phyloP scores from a whole-genome alignment of 2,329 filamentous ascomycete species.

The Apiospora malaysiana region DNA sequence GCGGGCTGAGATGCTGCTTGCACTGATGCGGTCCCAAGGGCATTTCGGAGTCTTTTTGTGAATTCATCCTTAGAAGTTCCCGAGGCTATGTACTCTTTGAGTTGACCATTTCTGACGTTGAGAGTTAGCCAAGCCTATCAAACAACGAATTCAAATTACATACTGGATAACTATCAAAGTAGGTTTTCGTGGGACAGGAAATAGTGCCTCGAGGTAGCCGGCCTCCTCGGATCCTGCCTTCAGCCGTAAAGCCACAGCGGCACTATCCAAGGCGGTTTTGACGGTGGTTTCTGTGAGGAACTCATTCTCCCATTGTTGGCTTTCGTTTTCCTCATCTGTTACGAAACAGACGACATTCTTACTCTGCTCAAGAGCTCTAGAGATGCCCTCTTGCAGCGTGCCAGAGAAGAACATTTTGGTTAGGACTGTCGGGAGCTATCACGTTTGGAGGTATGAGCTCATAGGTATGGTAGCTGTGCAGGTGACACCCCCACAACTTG shows the following conservation, averaged over 20 bases:
- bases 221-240: slow-evolving; percentile 79
- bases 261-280: slow-evolving; percentile 59
- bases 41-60: slow-evolving; percentile 56
- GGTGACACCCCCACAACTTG: not conserved
- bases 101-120: slow-evolving; percentile 64
- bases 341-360: slow-evolving; percentile 89
- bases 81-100: slow-evolving; percentile 76
- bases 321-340: slow-evolving; percentile 74
- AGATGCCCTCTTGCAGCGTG: slow-evolving; percentile 80
- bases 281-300: slow-evolving; percentile 66
- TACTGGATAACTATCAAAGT: slow-evolving; percentile 80
- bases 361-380: slow-evolving; percentile 72
- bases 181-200: slow-evolving; percentile 78
- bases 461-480: not conserved
- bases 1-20: not conserved
- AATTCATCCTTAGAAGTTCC: slow-evolving; percentile 72
- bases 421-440: not conserved
- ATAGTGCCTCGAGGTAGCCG: slow-evolving; percentile 80
- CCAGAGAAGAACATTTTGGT: slow-evolving; percentile 81
- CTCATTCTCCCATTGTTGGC: slow-evolving; percentile 73
- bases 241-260: slow-evolving; percentile 74
- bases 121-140: slow-evolving; percentile 15
- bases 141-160: slow-evolving; percentile 30
- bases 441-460: not conserved
- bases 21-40: slow-evolving; percentile 39